A percentile compares a stretch with the other conserved stretches of the same genome.
These are phyloP conservation scores for Bombardia bombarda DNA, from an alignment of 495 filamentous ascomycete genomes.

Conservation along the genomic window DNA sequence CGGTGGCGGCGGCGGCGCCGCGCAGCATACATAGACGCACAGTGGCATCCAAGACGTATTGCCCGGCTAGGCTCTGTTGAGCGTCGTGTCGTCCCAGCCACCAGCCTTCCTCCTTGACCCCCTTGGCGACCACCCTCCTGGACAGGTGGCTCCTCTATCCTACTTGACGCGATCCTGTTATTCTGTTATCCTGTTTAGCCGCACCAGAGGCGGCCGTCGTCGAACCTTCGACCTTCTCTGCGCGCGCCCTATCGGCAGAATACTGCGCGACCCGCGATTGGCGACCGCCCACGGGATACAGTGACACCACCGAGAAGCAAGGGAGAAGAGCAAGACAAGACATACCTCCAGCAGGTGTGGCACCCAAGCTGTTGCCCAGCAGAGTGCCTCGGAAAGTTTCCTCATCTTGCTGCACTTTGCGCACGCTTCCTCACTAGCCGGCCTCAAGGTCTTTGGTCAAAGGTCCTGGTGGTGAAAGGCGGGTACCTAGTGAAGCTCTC, in stretches of 20 bases:
- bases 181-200: conserved; percentile 27
- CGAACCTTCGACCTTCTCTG: not conserved
- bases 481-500: too few species aligned
- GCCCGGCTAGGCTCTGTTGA: not conserved
- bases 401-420: too few species aligned
- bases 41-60: not conserved
- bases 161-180: conserved; percentile 18
- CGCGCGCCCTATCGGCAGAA: conserved; percentile 13
- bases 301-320: not conserved
- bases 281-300: conserved; percentile 5
- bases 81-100: conserved; percentile 11
- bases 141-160: not conserved
- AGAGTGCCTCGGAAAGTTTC: too few species aligned
- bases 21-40: not conserved
- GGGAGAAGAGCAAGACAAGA: too few species aligned
- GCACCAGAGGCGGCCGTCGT: conserved; percentile 7
- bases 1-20: too few species aligned
- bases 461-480: too few species aligned
- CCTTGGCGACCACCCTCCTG: conserved; percentile 17
- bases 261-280: conserved; percentile 13
- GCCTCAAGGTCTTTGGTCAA: too few species aligned
- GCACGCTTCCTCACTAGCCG: too few species aligned
- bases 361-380: too few species aligned
- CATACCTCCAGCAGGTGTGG: too few species aligned
- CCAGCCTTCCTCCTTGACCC: conserved; percentile 11